Evolutionary conservation across 2,329 filamentous ascomycete species (phyloP).

Genomic region (Aspergillus latus): DNA sequence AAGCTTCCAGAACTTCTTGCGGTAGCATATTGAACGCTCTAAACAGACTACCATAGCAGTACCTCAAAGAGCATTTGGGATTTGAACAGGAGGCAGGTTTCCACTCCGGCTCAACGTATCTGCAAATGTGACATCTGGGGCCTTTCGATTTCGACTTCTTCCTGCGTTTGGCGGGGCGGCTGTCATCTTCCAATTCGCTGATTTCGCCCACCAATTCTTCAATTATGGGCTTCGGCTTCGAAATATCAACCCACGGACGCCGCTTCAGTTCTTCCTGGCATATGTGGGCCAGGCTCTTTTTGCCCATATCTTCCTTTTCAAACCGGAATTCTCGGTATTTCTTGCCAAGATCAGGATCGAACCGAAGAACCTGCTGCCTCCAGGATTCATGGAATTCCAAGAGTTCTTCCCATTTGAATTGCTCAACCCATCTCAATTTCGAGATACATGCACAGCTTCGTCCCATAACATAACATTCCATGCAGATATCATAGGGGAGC

Average conservation of each 20-base stretch:
- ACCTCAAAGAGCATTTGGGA: slow-evolving; percentile 61
- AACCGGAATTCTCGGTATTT: slow-evolving; percentile 62
- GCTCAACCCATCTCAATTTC: slow-evolving; percentile 84
- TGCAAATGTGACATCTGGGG: slow-evolving; percentile 76
- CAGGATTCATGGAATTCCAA: slow-evolving; percentile 76
- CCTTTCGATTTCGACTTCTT: slow-evolving; percentile 56
- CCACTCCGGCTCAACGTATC: slow-evolving; percentile 75
- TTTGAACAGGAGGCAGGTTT: slow-evolving; percentile 78
- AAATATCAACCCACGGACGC: slow-evolving; percentile 80
- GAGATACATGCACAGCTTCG: slow-evolving; percentile 88
- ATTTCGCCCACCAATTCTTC: slow-evolving; percentile 34
- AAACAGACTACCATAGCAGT: slow-evolving; percentile 92
- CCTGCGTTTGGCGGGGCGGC: slow-evolving; percentile 62
- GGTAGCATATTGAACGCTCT: slow-evolving; percentile 90
- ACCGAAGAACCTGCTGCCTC: slow-evolving; percentile 73
- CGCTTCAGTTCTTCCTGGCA: slow-evolving; percentile 82
- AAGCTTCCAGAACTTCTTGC: slow-evolving; percentile 73
- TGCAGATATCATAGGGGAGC: slow-evolving; percentile 82
- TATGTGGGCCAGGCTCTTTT: slow-evolving; percentile 85
- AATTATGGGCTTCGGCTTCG: slow-evolving; percentile 61
- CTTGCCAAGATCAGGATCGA: slow-evolving; percentile 67
- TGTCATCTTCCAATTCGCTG: slow-evolving; percentile 58
- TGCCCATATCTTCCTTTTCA: slow-evolving; percentile 66
- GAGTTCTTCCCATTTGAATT: slow-evolving; percentile 82
- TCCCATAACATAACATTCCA: slow-evolving; percentile 99